phyloP scores from a whole-genome alignment of 1,284 basidiomycete genomes.

The Exsudoporus floridanus region DNA sequence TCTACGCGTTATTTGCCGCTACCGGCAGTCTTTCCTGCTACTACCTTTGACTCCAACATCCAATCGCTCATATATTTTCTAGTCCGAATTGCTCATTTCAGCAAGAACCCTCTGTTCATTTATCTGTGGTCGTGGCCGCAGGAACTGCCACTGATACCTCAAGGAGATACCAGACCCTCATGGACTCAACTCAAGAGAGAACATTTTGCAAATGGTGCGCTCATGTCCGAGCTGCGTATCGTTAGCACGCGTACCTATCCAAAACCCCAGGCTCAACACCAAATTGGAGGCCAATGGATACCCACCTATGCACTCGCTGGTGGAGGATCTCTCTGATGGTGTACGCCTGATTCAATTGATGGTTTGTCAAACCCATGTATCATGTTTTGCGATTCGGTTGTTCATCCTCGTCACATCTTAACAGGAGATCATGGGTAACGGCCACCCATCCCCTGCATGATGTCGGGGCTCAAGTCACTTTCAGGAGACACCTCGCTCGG shows the following conservation, averaged over 20 bases:
- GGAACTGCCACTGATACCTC: not conserved
- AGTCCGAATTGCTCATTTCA: not conserved
- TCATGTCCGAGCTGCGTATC: not conserved
- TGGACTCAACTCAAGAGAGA: constrained; percentile 41
- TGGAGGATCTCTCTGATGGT: constrained; percentile 91
- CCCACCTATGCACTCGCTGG: constrained; percentile 88
- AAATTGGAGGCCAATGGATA: constrained; percentile 86
- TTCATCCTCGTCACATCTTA: constrained; percentile 1
- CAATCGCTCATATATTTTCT: not conserved
- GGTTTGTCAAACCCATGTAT: constrained; percentile 46
- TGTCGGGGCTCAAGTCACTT: constrained; percentile 11
- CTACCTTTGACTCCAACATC: not conserved
- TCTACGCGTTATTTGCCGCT: constrained; percentile 2
- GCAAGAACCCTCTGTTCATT: not conserved
- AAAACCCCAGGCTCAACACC: constrained; percentile 78
- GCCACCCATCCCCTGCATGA: constrained; percentile 2
- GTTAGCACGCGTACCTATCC: not conserved
- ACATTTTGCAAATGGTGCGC: constrained; percentile 87
- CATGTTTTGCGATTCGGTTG: not conserved
- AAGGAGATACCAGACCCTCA: constrained; percentile 4
- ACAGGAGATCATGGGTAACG: constrained; percentile 89
- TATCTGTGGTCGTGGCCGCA: not conserved
- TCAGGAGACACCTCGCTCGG: constrained; percentile 87
- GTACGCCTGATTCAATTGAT: constrained; percentile 92
- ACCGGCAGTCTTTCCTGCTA: not conserved